Evolutionary conservation across 1,284 basidiomycete species (phyloP), one percentile per base, ranked within the genome.

Genomic region (Ceratobasidium sp.): DNA sequence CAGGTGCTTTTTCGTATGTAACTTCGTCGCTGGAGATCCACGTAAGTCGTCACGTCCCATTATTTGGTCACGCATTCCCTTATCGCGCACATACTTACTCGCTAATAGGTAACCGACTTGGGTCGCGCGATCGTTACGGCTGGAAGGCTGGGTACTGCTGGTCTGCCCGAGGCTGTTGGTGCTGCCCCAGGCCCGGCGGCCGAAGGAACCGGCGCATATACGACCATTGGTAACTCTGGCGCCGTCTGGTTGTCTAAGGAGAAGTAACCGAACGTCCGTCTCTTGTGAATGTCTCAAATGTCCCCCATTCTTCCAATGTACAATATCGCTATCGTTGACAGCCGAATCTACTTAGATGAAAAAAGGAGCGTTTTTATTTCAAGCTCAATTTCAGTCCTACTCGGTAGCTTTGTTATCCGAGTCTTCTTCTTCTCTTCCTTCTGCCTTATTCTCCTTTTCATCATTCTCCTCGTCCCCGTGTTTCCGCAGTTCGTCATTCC

Each of bases 161-260:
- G 74, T 0, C 80, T 89, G 14, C 85, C 86, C 4, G 60, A 84
- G 0, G 77, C 77, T 45, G 85, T 82, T 3, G 74, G 79, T 5
- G 84, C 87, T 2, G 81, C 64, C 27, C 50, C 76, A 50, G 47
- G 79, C 0, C 80, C 83, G 74, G 83, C 73, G 50, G 82, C 80
- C 7, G 74, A 77, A 9, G 82, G 80, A 1, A 83, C 79, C 19
- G 79, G 79, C 1, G 78, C 79, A 45, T 88, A 85, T 77, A 88
- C 87, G 0, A 59, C 85, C 15, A 84, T 89, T 53, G 77, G 76
- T 15, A 89, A 89, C 76, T 63, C 80, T 24, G 87, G 85, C 62
- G 83, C 86, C 17, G 56, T 86, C 45, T 82, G 79, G 44, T 80
- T 89, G 60, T 84, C 85, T 6, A 76, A 77, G 84, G 83, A 66